Base-by-base conservation (phyloP, 1,284 basidiomycete genomes). In the Boletus subluridellus region DNA sequence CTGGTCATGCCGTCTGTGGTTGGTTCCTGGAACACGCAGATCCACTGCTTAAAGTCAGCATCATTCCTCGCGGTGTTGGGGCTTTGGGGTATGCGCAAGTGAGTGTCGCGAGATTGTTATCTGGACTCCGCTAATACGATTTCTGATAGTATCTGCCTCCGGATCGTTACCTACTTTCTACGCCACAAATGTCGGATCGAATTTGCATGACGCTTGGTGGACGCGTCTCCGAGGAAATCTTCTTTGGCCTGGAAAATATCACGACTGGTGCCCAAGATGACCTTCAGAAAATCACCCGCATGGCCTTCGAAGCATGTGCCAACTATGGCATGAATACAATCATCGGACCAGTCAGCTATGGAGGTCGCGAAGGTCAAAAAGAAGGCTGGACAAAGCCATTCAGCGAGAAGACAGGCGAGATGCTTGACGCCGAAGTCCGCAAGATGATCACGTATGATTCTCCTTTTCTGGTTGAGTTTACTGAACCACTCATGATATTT, bases 131-230 rank as follows among this genome's bases (percentile, higher is more conserved):
- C 60, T 65, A 44, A 57, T 32, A 49, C 59, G 30, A 62, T 59
- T 42, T 26, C 49, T 5, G 41, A 42, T 55, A 95, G 87, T 98
- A 98, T 75, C 80, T 98, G 24, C 97, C 96, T 54, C 91, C 94
- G 54, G 97, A 99, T 72, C 90, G 94, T 52, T 99, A 97, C 78
- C 84, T 99, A 26, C 87, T 96, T 65, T 94, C 94, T 14, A 96
- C 94, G 0, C 93, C 96, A 60, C 95, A 98, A 75, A 90, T 99
- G 80, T 73, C 86, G 37, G 96, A 99, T 74, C 85, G 94, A 58
- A 98, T 99, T 80, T 96, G 94, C 77, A 98, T 99, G 94, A 99
- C 96, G 0, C 84, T 99, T n/a, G 96, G 97, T 60, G 96, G 96
- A 3, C 92, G 97, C 61, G 96, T 98, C 4, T 91, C 95, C 1